Evolutionary conservation across 257 asterid species (phyloP).

Genomic region (Petunia axillaris): DNA sequence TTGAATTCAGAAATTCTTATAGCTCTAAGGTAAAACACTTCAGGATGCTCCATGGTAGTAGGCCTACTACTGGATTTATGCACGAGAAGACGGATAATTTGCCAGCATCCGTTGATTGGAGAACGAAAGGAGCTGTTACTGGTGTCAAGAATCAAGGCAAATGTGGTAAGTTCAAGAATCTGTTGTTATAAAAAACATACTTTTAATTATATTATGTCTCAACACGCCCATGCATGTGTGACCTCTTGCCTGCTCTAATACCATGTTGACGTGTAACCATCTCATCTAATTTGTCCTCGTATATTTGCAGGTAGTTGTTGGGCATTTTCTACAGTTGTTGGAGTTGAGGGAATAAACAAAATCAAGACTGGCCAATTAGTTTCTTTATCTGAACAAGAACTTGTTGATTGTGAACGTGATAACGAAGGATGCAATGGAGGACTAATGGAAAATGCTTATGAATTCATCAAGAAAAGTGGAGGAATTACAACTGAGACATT

Average conservation of each 20-base stretch:
- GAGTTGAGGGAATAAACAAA: slow-evolving; percentile 88
- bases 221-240: background rate
- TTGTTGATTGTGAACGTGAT: slow-evolving; percentile 79
- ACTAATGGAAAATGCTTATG: slow-evolving; percentile 74
- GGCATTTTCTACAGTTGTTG: slow-evolving; percentile 92
- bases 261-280: no score
- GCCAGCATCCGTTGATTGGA: slow-evolving; percentile 82
- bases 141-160: slow-evolving; percentile 78
- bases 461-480: slow-evolving; percentile 70
- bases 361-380: slow-evolving; percentile 64
- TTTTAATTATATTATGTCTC: background rate
- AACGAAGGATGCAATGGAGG: slow-evolving; percentile 89
- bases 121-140: slow-evolving; percentile 80
- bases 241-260: no score
- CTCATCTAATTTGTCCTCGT: background rate
- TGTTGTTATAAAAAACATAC: background rate
- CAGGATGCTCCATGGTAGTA: slow-evolving; percentile 56
- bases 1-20: slow-evolving; percentile 62
- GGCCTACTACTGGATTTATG: slow-evolving; percentile 56
- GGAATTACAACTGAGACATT: slow-evolving; percentile 70
- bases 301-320: slow-evolving; percentile 76
- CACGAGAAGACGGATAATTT: slow-evolving; percentile 47
- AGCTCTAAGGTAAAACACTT: slow-evolving; percentile 70
- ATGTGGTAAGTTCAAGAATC: slow-evolving; percentile 56
- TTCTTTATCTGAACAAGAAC: slow-evolving; percentile 86